Base-by-base conservation (phyloP, 2,329 filamentous ascomycete species). In the Microcera coccophila region DNA sequence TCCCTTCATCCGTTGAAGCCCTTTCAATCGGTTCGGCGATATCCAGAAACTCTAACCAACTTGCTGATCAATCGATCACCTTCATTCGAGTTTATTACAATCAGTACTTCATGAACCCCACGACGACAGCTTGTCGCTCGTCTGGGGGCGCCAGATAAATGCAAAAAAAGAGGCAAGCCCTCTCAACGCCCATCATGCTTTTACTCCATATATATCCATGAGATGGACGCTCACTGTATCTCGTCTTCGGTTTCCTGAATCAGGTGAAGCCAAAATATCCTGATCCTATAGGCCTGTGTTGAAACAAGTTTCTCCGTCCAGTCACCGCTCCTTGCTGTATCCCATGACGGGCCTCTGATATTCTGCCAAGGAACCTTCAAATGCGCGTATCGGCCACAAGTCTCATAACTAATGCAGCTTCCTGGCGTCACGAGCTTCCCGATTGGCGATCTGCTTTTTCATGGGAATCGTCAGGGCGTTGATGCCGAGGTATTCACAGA, bases 401-500 rank as follows among this genome's bases (percentile, higher is more conserved):
- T n/a, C n/a, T 34, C 20, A 34, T 36, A 28, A 48, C 51, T 57
- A 65, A 36, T 64, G 63, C 39, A 58, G 55, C 57, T 66, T 68
- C 29, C 61, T 62, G n/a, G 63, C 63, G 39, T 58, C 57, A 14
- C 61, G 60, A n/a, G 69, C 72, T 50, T 63, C 60, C 62, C 69
- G 65, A 59, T 79, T 80, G 55, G 75, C 76, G 36, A 70, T 55
- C 62, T 78, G 77, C 69, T 83, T 83, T 52, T 78, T 74, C 50
- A 67, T 63, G 10, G 81, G 81, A 47, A 98, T 96, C 1, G 90
- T 97, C 53, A 98, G 71, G 60, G 91, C 95, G 61, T 91, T 93
- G 73, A 98, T 98, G 49, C 88, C 90, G 18, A 98, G 72, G 68
- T 87, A 97, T 41, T 84, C 77, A 70, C 93, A 97, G 58, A 98